Evolutionary conservation across 2,329 filamentous ascomycete species (phyloP), one percentile per base, ranked within the genome.

Genomic region (Pseudogymnoascus sp.): DNA sequence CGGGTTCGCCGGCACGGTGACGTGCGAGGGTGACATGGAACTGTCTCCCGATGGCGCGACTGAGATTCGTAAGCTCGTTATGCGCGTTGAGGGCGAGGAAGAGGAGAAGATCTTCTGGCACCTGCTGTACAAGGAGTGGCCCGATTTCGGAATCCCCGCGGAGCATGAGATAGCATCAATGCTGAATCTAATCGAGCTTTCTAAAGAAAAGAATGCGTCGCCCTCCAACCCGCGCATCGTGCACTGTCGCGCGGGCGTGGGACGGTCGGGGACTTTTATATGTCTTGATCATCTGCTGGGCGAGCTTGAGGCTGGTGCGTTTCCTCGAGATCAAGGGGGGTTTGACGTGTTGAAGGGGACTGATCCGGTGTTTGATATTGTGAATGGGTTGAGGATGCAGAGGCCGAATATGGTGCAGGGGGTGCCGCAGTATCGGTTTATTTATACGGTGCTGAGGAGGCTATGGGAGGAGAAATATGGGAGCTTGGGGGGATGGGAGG

Each of bases 381-480:
- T 99, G 60, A 88, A 96, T 68, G 75, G 78, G 63, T 80, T 99
- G 61, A 83, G 94, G 47, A 84, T 93, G 73, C 94, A 99, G 77
- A 83, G 94, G 15, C 89, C 90, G 77, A 90, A 87, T 75, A 99
- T 99, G 94, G 94, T 99, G 4, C 94, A 97, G 75, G 87, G 89
- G 50, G 89, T 93, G 68, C 73, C 81, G 57, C 94, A 99, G 72
- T 94, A 89, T 69, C 75, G 83, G 37, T 97, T 97, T 72, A 83
- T 99, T 62, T 97, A 99, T 75, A 85, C 91, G 69, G 90, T 95
- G 1, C 74, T 97, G 68, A 82, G 85, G 59, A 88, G 91, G 71
- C 77, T 85, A 60, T 92, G 89, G 86, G 76, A 84, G 64, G 85
- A 89, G 35, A 85, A 80, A 69, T 85, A 88, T 60, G 59, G 33